A percentile compares a stretch with the other conserved stretches of the same genome.
These are phyloP conservation scores for Asterionellopsis glacialis DNA, from an alignment of 108 stramenopile species.

Conservation along the genomic window DNA sequence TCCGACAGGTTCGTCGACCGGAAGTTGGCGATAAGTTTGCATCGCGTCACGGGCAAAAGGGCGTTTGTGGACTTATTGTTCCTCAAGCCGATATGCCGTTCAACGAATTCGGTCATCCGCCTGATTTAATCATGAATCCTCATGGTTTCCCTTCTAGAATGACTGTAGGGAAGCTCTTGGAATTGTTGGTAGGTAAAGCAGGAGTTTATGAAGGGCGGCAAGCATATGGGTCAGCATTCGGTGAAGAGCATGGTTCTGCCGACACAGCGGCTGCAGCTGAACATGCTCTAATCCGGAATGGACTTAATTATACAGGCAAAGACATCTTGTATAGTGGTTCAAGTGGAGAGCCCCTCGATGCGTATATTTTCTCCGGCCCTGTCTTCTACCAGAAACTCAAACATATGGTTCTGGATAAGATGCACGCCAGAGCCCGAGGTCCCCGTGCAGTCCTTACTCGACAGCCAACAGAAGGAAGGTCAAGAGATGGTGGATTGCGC, in stretches of 20 bases:
- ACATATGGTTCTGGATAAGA: conserved; percentile 99
- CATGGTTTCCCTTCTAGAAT: conserved; percentile 99
- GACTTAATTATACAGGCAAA: conserved; percentile 96
- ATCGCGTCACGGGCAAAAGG: conserved; percentile 99
- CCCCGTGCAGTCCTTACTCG: conserved; percentile 97
- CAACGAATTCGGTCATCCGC: conserved; percentile 91
- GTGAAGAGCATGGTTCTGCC: conserved; percentile 93
- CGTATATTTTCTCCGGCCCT: conserved; percentile 97
- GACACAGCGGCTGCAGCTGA: conserved; percentile 83
- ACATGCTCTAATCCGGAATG: conserved; percentile 88
- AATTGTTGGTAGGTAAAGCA: conserved; percentile 95
- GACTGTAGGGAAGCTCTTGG: conserved; percentile 99
- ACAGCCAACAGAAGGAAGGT: conserved; percentile 99
- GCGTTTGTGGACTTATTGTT: conserved; percentile 96
- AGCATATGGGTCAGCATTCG: conserved; percentile 97
- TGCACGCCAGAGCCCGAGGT: conserved; percentile 97
- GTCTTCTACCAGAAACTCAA: conserved; percentile 99
- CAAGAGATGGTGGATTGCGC: conserved; percentile 97
- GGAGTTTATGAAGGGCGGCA: conserved; percentile 90
- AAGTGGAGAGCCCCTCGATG: conserved; percentile 90
- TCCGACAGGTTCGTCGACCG: conserved; percentile 90
- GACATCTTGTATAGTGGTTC: conserved; percentile 94
- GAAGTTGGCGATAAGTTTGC: conserved; percentile 99
- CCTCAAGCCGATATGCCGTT: conserved; percentile 97
- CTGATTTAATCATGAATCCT: conserved; percentile 99